Percentiles rank a stretch among this genome's conserved stretches.
These are phyloP conservation scores for Ophiostoma montium DNA, from an alignment of 2,329 filamentous ascomycete species.

Conservation along the genomic window DNA sequence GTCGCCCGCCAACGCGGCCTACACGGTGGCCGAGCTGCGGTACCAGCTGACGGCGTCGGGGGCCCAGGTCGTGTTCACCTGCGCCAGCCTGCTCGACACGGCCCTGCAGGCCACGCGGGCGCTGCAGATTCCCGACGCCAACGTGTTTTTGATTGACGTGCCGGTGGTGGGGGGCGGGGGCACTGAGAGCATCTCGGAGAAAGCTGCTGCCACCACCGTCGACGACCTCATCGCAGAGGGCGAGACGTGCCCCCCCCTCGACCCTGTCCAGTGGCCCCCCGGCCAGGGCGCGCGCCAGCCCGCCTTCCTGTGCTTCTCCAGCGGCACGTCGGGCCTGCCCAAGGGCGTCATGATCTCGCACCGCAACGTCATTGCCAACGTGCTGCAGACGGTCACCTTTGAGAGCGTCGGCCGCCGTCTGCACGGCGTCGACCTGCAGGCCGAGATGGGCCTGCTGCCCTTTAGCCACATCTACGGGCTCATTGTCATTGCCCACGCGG, in stretches of 20 bases:
- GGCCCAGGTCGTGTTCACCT: slow-evolving; percentile 56
- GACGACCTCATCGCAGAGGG: slow-evolving; percentile 39
- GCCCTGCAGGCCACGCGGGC: slow-evolving; percentile 48
- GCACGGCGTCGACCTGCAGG: slow-evolving; percentile 19
- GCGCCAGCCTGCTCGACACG: slow-evolving; percentile 44
- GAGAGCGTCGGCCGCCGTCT: slow-evolving; percentile 20
- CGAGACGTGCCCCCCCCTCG: slow-evolving; percentile 28
- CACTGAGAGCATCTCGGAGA: too few species aligned
- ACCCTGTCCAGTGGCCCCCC: slow-evolving; percentile 33
- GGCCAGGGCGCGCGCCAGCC: slow-evolving; percentile 45
- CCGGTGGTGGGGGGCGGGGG: too few species aligned
- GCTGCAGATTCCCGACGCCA: slow-evolving; percentile 43
- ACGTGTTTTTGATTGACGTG: slow-evolving; percentile 51
- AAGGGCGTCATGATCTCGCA: slow-evolving; percentile 73
- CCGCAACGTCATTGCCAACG: slow-evolving; percentile 59
- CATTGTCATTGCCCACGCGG: slow-evolving; percentile 52
- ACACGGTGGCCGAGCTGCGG: slow-evolving; percentile 49
- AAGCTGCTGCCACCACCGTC: slow-evolving; percentile 30
- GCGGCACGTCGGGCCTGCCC: slow-evolving; percentile 57
- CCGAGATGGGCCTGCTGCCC: slow-evolving; percentile 51
- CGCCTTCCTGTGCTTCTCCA: slow-evolving; percentile 56
- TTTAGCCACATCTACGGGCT: slow-evolving; percentile 69
- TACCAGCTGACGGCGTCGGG: slow-evolving; percentile 52
- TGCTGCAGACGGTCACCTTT: slow-evolving; percentile 42
- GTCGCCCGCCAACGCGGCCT: slow-evolving; percentile 56